Evolutionary conservation across 225 moss, liverwort and hornwort species (phyloP), one percentile per base, ranked within the genome.

Genomic region (Pleurozium schreberi): DNA sequence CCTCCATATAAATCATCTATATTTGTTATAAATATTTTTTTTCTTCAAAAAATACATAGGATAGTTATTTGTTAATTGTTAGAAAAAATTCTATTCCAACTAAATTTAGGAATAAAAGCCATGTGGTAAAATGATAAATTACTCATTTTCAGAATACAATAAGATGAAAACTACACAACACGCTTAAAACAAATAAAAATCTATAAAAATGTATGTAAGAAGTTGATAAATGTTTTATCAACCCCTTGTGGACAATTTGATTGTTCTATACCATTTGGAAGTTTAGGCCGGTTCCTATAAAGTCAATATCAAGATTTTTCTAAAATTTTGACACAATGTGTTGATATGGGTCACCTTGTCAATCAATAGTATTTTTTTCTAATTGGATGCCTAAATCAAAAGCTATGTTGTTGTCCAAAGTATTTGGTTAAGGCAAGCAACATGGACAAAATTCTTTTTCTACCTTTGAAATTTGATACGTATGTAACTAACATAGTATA

Each of bases 381-480:
- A 3, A 70, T 42, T 0, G 0, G 8, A 23, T 70, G n/a, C 14
- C 7, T 0, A 1, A 2, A n/a, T 40, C 2, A 14, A 40, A 40
- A 69, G 4, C 6, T 40, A 40, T 69, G 3, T 12, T 40, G 8
- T 23, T n/a, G n/a, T n/a, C n/a, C n/a, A n/a, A n/a, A n/a, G n/a
- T n/a, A n/a, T n/a, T n/a, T n/a, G n/a, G n/a, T n/a, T n/a, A n/a
- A n/a, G n/a, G n/a, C n/a, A n/a, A n/a, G n/a, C n/a, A n/a, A n/a
- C n/a, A n/a, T 40, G 4, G 1, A 1, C 4, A 69, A 40, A 25
- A 40, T 13, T 69, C 14, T 25, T 69, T 8, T 69, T 69, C 25
- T 14, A 25, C 4, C 4, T 40, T 69, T 25, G 40, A 40, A 69
- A 69, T 25, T 40, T 69, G 40, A 14, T 69, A 40, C 40, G 38